A percentile compares a stretch with the other conserved stretches of the same genome.
Conservation (phyloP, 495 filamentous ascomycete species). For the Trichoderma parareesei region DNA sequence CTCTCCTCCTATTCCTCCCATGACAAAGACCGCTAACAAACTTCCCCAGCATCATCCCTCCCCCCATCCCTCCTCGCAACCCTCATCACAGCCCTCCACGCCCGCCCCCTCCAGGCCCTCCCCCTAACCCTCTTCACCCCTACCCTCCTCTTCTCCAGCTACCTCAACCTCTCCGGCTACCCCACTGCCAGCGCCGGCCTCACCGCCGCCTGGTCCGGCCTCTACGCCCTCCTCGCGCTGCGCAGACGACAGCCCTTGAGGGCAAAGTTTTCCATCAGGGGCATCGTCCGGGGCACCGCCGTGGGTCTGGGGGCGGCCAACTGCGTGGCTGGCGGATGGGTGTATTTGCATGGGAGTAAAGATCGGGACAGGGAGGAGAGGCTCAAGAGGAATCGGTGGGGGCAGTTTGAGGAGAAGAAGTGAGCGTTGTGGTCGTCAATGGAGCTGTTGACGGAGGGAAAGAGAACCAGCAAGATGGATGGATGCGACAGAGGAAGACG, state of each 20-base stretch:
- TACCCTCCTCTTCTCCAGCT: slow-evolving; percentile 76
- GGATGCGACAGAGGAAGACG: neutral
- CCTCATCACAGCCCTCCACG: slow-evolving; percentile 68
- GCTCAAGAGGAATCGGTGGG: slow-evolving; percentile 40
- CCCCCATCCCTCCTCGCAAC: slow-evolving; percentile 72
- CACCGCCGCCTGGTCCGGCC: slow-evolving; percentile 74
- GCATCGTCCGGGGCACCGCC: slow-evolving; percentile 60
- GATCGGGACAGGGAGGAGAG: slow-evolving; percentile 38
- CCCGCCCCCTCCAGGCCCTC: slow-evolving; percentile 63
- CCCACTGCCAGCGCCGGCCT: slow-evolving; percentile 77
- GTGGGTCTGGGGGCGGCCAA: slow-evolving; percentile 66
- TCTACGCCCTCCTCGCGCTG: slow-evolving; percentile 72
- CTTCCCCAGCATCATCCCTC: slow-evolving; percentile 59
- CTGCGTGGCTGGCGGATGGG: slow-evolving; percentile 58
- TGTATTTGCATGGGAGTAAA: slow-evolving; percentile 59
- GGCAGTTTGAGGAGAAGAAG: slow-evolving; percentile 13
- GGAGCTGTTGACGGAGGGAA: neutral
- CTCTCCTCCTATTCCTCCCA: too few relatives aligned
- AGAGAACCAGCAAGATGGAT: neutral
- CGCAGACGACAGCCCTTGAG: slow-evolving; percentile 51
- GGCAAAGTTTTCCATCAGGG: slow-evolving; percentile 58
- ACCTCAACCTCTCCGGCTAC: slow-evolving; percentile 71
- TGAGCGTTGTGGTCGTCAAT: neutral
- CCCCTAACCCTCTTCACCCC: slow-evolving; percentile 72
- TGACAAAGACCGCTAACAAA: neutral